These are phyloP conservation scores for Aechmea fasciata DNA, from an alignment of 176 grass and related monocot genomes.

Conservation along the genomic window DNA sequence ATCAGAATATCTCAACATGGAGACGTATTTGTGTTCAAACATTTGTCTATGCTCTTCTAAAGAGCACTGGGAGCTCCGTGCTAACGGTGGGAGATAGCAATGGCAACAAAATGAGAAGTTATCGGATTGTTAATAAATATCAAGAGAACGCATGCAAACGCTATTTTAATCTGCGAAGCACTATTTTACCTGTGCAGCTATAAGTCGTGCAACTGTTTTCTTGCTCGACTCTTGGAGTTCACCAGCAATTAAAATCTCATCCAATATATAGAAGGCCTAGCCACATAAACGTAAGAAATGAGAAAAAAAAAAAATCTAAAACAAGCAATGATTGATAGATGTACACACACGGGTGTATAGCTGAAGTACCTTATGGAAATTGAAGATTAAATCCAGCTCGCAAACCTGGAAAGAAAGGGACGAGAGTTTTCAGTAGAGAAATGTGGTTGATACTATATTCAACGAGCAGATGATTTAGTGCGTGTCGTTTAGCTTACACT, in stretches of 20 bases:
- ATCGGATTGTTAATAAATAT: not conserved
- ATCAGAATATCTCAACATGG: no score
- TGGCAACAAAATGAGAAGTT: not conserved
- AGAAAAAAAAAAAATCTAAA: not conserved
- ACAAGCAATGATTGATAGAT: not conserved
- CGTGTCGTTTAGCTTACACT: slow-evolving; percentile 20
- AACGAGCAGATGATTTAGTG: not conserved
- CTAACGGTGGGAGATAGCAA: not conserved
- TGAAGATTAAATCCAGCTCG: slow-evolving; percentile 73
- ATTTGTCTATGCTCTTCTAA: no score
- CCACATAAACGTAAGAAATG: not conserved
- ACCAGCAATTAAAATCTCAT: slow-evolving; percentile 71
- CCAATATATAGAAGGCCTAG: slow-evolving; percentile 68
- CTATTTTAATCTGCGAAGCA: not conserved
- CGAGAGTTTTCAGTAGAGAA: not conserved
- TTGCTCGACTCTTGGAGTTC: slow-evolving; percentile 78
- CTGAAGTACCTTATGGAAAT: slow-evolving; percentile 53
- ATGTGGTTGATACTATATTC: not conserved
- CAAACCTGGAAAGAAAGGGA: slow-evolving; percentile 35
- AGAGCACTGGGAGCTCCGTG: no score
- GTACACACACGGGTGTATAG: not conserved
- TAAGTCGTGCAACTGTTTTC: slow-evolving; percentile 55
- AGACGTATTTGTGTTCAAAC: no score
- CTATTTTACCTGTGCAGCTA: slow-evolving; percentile 59
- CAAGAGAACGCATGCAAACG: not conserved